A percentile compares a stretch with the other conserved stretches of the same genome.
These are phyloP conservation scores for Xylaria acuta DNA, from an alignment of 495 filamentous ascomycete genomes.

Conservation along the genomic window DNA sequence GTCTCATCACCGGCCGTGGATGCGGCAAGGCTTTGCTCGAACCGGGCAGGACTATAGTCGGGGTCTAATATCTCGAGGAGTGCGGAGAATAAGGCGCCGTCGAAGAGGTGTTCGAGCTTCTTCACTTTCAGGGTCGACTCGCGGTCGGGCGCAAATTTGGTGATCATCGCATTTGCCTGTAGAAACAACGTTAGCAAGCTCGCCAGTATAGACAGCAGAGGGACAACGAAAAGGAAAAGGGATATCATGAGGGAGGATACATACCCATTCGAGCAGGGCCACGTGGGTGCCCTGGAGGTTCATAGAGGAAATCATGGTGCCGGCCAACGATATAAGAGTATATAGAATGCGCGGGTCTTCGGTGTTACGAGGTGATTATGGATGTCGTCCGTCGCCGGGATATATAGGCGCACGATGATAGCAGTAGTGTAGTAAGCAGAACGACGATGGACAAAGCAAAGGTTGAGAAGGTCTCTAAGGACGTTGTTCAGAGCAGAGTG, in stretches of 20 bases:
- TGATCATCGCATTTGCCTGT: slow-evolving; percentile 39
- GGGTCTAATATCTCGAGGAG: slow-evolving; percentile 67
- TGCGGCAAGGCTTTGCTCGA: slow-evolving; percentile 56
- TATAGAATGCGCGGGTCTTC: not conserved
- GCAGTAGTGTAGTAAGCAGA: not conserved
- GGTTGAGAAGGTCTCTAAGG: not conserved
- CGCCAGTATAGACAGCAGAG: not conserved
- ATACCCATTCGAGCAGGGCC: slow-evolving; percentile 56
- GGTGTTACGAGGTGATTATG: not conserved
- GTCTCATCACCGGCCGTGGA: slow-evolving; percentile 31
- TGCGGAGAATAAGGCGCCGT: slow-evolving; percentile 71
- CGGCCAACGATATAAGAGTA: slow-evolving; percentile 11
- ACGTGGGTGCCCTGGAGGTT: slow-evolving; percentile 40
- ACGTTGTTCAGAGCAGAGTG: not conserved
- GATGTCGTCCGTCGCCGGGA: not conserved
- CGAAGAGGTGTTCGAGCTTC: slow-evolving; percentile 66
- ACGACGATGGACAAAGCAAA: slow-evolving; percentile 1
- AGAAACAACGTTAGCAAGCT: slow-evolving; percentile 30
- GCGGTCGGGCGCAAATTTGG: slow-evolving; percentile 29
- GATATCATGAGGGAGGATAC: slow-evolving; percentile 17
- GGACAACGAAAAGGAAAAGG: not conserved
- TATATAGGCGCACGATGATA: not conserved
- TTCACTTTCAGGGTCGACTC: slow-evolving; percentile 40
- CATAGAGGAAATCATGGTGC: slow-evolving; percentile 37
- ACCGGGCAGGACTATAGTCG: slow-evolving; percentile 68